Evolutionary conservation across 371 early-diverging fungal species (phyloP).

Genomic region (Funneliformis caledonium): DNA sequence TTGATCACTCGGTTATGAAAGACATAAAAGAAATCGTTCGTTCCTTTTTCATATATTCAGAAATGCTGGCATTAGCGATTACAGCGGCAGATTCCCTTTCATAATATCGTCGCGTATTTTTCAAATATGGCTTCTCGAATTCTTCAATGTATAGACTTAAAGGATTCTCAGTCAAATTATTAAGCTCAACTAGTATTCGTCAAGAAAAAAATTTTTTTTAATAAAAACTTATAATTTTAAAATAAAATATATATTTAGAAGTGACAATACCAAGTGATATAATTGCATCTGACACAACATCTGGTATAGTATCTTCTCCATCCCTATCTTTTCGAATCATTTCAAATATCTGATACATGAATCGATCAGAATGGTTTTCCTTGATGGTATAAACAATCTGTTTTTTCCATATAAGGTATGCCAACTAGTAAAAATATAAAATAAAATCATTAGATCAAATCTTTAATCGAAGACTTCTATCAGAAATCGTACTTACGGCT

Average conservation of each 20-base stretch:
- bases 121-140: conserved; percentile 78
- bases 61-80: conserved; percentile 63
- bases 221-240: background rate
- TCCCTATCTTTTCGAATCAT: conserved; percentile 73
- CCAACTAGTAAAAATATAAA: conserved; percentile 54
- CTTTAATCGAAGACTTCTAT: background rate
- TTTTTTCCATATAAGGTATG: conserved; percentile 76
- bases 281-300: conserved; percentile 61
- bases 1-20: background rate
- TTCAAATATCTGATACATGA: conserved; percentile 74
- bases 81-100: conserved; percentile 67
- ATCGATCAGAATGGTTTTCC: conserved; percentile 62
- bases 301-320: conserved; percentile 63
- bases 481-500: conserved; percentile 55
- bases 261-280: conserved; percentile 58
- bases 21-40: background rate
- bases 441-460: background rate
- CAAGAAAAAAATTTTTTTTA: conserved; percentile 14
- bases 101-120: conserved; percentile 74
- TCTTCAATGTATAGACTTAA: conserved; percentile 77
- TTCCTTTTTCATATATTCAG: conserved; percentile 65
- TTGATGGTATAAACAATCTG: conserved; percentile 69
- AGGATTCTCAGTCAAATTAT: conserved; percentile 67
- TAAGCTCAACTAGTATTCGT: conserved; percentile 60
- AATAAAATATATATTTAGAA: conserved; percentile 27